Conservation (phyloP, 345 rosid genomes). For the Physaria fendleri region DNA sequence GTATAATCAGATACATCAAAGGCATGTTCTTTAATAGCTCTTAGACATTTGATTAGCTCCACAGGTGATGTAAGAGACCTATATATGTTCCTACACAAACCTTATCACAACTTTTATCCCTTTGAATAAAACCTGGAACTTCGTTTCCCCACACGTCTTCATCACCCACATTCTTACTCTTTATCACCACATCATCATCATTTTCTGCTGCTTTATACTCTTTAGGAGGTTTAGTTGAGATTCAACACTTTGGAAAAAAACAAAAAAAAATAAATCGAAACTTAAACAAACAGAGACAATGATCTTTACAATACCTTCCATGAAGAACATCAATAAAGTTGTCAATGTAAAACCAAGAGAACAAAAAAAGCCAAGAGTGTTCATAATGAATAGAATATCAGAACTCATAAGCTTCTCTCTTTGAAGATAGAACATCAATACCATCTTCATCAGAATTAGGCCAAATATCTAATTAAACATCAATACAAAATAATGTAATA, state of each 20-base stretch:
- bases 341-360: too few species aligned
- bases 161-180: too few species aligned
- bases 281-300: background rate
- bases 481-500: constrained; percentile 88
- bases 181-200: too few species aligned
- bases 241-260: background rate
- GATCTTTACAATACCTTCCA: constrained; percentile 65
- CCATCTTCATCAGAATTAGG: constrained; percentile 67
- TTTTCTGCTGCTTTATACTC: too few species aligned
- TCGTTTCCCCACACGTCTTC: too few species aligned
- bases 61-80: constrained; percentile 93
- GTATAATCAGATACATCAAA: constrained; percentile 78
- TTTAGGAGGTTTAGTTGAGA: too few species aligned
- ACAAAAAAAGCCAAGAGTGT: too few species aligned
- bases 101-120: too few species aligned
- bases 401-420: too few species aligned
- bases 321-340: constrained; percentile 84
- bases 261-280: background rate
- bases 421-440: constrained; percentile 77
- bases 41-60: constrained; percentile 60
- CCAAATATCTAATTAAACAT: constrained; percentile 91
- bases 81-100: too few species aligned
- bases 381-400: too few species aligned
- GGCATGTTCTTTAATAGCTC: constrained; percentile 67
- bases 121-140: too few species aligned